phyloP scores from a whole-genome alignment of 176 grass and related monocot genomes.

The Carex pumila region DNA sequence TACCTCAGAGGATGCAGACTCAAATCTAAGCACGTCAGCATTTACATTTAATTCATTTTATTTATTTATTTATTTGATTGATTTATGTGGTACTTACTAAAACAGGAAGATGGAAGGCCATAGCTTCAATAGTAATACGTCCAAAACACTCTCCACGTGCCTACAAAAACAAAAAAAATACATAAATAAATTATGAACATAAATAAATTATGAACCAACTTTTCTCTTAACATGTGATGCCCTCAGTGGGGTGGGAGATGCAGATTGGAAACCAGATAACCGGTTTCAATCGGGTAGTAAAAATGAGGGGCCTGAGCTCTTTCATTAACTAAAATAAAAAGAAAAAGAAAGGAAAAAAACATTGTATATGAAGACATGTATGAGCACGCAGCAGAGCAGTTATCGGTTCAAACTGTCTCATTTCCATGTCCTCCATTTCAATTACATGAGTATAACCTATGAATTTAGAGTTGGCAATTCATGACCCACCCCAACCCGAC shows the following conservation, averaged over 20 bases:
- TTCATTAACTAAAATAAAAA: neutral
- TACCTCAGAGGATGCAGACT: too few relatives aligned
- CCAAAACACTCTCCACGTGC: constrained; percentile 98
- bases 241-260: neutral
- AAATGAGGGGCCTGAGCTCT: neutral
- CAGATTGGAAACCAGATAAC: neutral
- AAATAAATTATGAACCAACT: neutral
- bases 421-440: neutral
- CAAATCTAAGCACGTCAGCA: neutral
- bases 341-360: neutral
- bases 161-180: constrained; percentile 15
- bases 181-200: neutral
- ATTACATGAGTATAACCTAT: neutral
- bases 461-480: neutral
- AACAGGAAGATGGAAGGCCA: constrained; percentile 90
- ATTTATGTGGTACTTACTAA: constrained; percentile 35
- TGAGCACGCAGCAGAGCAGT: neutral
- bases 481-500: neutral
- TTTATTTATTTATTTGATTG: neutral
- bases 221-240: neutral
- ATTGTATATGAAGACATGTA: neutral
- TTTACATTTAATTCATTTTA: neutral
- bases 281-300: neutral
- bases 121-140: constrained; percentile 97
- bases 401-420: neutral